Evolutionary conservation across 805 yeast species (phyloP), one percentile per base, ranked within the genome.

Genomic region (Kazachstania viticola): DNA sequence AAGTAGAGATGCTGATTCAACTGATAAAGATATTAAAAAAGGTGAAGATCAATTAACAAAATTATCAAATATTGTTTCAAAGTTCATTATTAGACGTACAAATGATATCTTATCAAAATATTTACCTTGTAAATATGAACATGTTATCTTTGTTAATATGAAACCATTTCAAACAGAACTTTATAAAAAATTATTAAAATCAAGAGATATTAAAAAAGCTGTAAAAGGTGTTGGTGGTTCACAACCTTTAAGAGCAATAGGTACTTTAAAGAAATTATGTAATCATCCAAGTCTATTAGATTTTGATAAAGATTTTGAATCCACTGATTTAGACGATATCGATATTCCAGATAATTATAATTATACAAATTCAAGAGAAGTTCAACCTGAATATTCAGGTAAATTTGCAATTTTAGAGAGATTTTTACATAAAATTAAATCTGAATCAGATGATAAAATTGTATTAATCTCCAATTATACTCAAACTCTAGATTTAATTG

Each of bases 381-480:
- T 88, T 24, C 87, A 81, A 46, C 74, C 91, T 0, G 71, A 83
- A 76, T 67, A 66, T 39, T 81, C 95, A 32, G 94, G 95, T 9
- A 91, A 91, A 54, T 83, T 91, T 54, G 60, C 73, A 41, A 80
- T 91, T 29, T 60, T 91, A 35, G 91, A 83, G 45, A 63, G 97
- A 44, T 88, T 91, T 64, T 67, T 91, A 37, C 71, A 71, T 38
- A 72, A 80, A 36, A 83, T 91, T 29, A 65, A 74, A 31, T 60
- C 62, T 3, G 94, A 85, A 46, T 84, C 97, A 1, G 76, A 85
- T 55, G 98, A 91, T 54, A 91, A 91, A 56, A 88, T 91, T 47
- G 98, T 91, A 14, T 62, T 91, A 28, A 91, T 91, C 45, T 83
- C 95, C 9, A 91, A 91, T 53, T 91, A 87, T 50, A 91, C 98